Base-by-base conservation (phyloP, 2,329 filamentous ascomycete species). In the Fusarium poae region DNA sequence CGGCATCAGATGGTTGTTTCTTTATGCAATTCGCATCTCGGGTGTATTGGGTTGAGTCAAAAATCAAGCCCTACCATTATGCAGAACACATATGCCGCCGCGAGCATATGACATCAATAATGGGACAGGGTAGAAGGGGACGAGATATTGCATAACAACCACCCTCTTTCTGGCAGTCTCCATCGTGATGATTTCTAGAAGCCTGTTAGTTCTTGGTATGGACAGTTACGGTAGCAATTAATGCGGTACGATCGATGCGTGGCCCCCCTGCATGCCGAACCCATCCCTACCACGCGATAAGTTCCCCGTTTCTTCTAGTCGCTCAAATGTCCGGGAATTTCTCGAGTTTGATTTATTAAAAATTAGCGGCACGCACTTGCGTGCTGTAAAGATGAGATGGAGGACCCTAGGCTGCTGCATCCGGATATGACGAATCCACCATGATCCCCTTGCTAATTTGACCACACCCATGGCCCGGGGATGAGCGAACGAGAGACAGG, bases 371-470 rank as follows among this genome's bases (percentile, higher is more conserved):
- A 11, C 34, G 23, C 40, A 39, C 25, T 39, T 39, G 16, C 30
- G 15, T 20, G n/a, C 11, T 39, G 18, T 11, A 27, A 27, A 40
- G 48, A 51, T 27, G 34, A 51, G 18, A 51, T 51, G 34, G 48
- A 29, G 32, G 48, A 25, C 21, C 34, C 11, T 45, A 29, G 27
- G 13, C 23, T 27, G 23, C 15, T 30, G 29, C 23, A 40, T 27
- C 32, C 35, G 32, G 57, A 46, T 35, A 60, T 49, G 27, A 53
- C 16, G 39, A 57, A 68, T 39, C 63, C 62, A 68, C 62, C 43
- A 34, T 32, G 44, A 37, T 39, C 60, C 67, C 67, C 67, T 70
- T 63, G 64, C 53, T 65, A 68, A 70, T 65, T 70, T 65, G 63
- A 30, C 56, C 35, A 23, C 25, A 44, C 52, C 57, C 57, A 48